Conservation (phyloP, 2,329 filamentous ascomycete genomes). For the Cladobotryum protrusum region DNA sequence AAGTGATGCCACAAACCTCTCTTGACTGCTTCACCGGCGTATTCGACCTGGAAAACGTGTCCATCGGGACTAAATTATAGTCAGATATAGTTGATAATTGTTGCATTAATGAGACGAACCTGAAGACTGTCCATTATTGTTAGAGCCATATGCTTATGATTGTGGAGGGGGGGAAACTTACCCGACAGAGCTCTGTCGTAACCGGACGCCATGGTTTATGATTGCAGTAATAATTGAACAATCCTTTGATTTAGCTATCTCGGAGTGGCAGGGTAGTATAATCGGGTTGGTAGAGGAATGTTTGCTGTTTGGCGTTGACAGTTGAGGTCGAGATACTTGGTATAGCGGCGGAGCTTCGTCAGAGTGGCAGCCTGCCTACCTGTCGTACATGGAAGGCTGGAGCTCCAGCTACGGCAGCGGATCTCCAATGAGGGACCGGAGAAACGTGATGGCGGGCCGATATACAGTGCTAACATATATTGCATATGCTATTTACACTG, state of each 20-base stretch:
- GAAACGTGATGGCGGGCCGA: conserved; percentile 22
- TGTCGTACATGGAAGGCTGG: conserved; percentile 20
- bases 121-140: conserved; percentile 65
- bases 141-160: conserved; percentile 26
- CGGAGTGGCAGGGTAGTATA: neutral
- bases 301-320: conserved; percentile 13
- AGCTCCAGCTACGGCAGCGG: conserved; percentile 18
- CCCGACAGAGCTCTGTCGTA: conserved; percentile 99
- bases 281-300: conserved; percentile 6
- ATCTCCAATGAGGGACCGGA: conserved; percentile 18
- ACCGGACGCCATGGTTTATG: conserved; percentile 68
- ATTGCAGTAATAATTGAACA: neutral
- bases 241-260: neutral
- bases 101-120: conserved; percentile 40
- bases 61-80: conserved; percentile 74
- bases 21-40: conserved; percentile 97
- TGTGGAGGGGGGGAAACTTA: conserved; percentile 46
- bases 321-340: conserved; percentile 16
- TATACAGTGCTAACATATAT: conserved; percentile 2
- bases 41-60: conserved; percentile 99
- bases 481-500: neutral
- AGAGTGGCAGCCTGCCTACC: conserved; percentile 33
- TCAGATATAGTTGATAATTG: conserved; percentile 2
- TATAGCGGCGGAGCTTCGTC: conserved; percentile 31
- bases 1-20: conserved; percentile 57